phyloP scores from a whole-genome alignment of 805 yeast genomes.

The Ogataea methylovora region DNA sequence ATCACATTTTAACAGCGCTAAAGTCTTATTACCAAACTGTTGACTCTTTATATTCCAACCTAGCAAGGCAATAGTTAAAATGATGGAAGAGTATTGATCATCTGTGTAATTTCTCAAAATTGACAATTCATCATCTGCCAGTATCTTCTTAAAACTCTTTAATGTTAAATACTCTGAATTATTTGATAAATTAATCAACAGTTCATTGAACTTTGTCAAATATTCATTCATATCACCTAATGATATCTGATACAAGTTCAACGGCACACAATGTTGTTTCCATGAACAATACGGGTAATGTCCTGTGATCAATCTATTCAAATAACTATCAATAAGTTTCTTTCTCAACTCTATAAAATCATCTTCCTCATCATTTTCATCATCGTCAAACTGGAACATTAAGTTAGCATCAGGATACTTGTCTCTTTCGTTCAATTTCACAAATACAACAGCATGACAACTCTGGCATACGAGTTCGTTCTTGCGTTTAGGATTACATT shows the following conservation, averaged over 20 bases:
- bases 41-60: conserved; percentile 31
- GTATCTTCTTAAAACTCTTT: conserved; percentile 9
- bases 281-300: conserved; percentile 23
- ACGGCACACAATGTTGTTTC: conserved; percentile 6
- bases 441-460: conserved; percentile 24
- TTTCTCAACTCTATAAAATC: conserved; percentile 7
- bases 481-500: conserved; percentile 26
- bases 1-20: conserved; percentile 23
- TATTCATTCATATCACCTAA: conserved; percentile 21
- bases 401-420: conserved; percentile 2
- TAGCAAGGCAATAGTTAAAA: conserved; percentile 9
- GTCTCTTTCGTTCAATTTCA: conserved; percentile 16
- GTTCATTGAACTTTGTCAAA: conserved; percentile 9
- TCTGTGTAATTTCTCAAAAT: conserved; percentile 8
- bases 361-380: conserved; percentile 16
- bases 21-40: conserved; percentile 14
- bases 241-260: conserved; percentile 12
- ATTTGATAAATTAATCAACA: conserved; percentile 10
- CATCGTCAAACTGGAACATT: conserved; percentile 4
- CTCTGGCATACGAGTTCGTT: conserved; percentile 26
- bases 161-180: conserved; percentile 5
- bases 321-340: conserved; percentile 19
- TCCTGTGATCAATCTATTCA: conserved; percentile 16
- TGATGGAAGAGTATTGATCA: conserved; percentile 3
- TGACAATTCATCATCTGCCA: conserved; percentile 1